Base-by-base conservation (phyloP, 495 filamentous ascomycete species). In the Gamarada debralockiae region DNA sequence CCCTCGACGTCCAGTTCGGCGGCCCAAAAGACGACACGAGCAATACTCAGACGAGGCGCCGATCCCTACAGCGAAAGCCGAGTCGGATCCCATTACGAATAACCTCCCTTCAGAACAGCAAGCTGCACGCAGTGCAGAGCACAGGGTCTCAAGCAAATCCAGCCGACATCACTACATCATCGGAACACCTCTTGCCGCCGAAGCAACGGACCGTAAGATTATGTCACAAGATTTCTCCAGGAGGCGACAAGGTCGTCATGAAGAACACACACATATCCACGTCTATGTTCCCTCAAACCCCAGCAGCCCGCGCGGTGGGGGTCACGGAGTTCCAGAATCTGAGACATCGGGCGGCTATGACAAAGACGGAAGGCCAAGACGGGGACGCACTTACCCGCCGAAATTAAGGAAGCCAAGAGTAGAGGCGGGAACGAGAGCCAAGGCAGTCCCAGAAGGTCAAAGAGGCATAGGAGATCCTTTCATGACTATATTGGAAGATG, bases 231-330 rank as follows among this genome's bases (percentile, higher is more conserved):
- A 23, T 10, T 55, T 52, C 41, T 23, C 50, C 50, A 24, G 51
- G 14, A 37, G 36, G 24, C 25, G 40, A 37, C 18, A 48, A 34
- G 40, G 31, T 29, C 9, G 27, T 36, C 27, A 25, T 31, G 59
- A 61, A 52, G 59, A 61, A 29, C 59, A 61, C 43, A 58, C 55
- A 17, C 59, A 61, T 40, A 58, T 61, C 50, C 59, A 61, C 22
- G 58, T 61, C 55, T 61, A 61, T 29, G 41, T 61, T 18, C 55
- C 59, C 17, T 22, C 57, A 45, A 49, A 38, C 14, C 23, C 3
- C 24, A 14, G 25, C 34, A 12, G 51, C 52, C 3, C 39, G 34
- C 17, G 48, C n/a, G 9, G 52, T 52, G 15, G 48, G 41, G 9
- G 31, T 51, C 6, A 8, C 42, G 4, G 52, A 45, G 10, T 56